Percentiles rank a stretch among this genome's conserved stretches.
Conservation (phyloP, 2,329 filamentous ascomycete genomes). For the Ophioceras dolichostomum region DNA sequence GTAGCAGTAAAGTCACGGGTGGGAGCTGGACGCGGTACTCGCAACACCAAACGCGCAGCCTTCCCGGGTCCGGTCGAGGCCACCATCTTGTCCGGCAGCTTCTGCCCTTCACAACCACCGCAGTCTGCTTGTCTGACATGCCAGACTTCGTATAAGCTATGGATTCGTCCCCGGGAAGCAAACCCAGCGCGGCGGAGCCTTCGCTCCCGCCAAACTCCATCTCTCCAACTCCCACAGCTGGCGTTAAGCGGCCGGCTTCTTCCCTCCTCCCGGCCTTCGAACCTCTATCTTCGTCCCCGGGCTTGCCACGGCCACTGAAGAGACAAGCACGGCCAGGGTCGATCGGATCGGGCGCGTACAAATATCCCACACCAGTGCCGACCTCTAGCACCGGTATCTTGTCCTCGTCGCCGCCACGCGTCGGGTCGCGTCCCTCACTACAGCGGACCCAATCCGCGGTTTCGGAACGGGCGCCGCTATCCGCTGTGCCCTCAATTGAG, state of each 20-base stretch:
- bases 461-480: constrained; percentile 73
- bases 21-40: no score
- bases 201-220: no score
- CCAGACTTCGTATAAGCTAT: constrained; percentile 13
- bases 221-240: constrained; percentile 23
- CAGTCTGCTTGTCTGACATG: constrained; percentile 7
- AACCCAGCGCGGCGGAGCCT: constrained; percentile 18
- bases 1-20: no score
- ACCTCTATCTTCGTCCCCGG: constrained; percentile 65
- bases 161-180: constrained; percentile 25
- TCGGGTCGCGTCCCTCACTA: constrained; percentile 33
- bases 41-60: no score
- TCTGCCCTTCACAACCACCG: no score
- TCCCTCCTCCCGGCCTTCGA: constrained; percentile 70
- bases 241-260: constrained; percentile 50
- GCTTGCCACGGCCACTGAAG: constrained; percentile 56
- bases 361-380: constrained; percentile 87
- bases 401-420: constrained; percentile 67
- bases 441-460: constrained; percentile 50
- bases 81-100: no score
- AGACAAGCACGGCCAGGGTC: constrained; percentile 39
- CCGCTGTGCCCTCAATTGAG: constrained; percentile 69
- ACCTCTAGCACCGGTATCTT: constrained; percentile 89
- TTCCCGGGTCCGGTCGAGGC: no score
- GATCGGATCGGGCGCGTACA: constrained; percentile 35